These are phyloP conservation scores for Rhizophagus clarus DNA, from an alignment of 192 early-diverging fungal species.

Conservation along the genomic window DNA sequence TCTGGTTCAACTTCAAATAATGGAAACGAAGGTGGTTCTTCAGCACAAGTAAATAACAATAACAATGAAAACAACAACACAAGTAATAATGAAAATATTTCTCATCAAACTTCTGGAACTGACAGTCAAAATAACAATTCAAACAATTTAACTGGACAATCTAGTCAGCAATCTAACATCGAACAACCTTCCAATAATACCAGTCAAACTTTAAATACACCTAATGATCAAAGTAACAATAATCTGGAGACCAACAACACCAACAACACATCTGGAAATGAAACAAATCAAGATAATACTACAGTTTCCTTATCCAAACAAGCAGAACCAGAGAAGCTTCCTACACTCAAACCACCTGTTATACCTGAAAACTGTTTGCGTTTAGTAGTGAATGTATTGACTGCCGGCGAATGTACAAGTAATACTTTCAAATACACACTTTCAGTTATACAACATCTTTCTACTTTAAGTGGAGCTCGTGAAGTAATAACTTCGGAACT, in stretches of 20 bases:
- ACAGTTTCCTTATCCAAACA: conserved; percentile 29
- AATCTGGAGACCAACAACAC: neutral
- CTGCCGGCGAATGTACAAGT: conserved; percentile 86
- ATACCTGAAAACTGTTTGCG: conserved; percentile 85
- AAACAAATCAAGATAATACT: conserved; percentile 31
- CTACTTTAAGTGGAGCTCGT: conserved; percentile 64
- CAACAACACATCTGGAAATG: conserved; percentile 28
- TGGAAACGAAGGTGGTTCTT: neutral
- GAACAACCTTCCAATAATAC: neutral
- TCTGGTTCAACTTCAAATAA: conserved; percentile 34
- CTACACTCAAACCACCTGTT: conserved; percentile 67
- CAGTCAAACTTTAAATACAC: neutral
- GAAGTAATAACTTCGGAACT: conserved; percentile 84
- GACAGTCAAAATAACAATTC: neutral
- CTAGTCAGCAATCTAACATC: neutral
- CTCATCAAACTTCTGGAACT: neutral
- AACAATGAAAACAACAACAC: neutral
- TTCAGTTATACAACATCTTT: conserved; percentile 86
- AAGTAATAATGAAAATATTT: neutral
- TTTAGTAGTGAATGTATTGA: conserved; percentile 87
- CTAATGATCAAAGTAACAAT: neutral
- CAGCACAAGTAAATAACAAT: neutral
- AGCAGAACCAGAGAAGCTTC: conserved; percentile 31
- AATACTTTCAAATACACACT: conserved; percentile 95
- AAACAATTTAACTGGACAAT: neutral